These are phyloP conservation scores for Tremellales sp. DNA, from an alignment of 1,284 basidiomycete species.

Conservation along the genomic window DNA sequence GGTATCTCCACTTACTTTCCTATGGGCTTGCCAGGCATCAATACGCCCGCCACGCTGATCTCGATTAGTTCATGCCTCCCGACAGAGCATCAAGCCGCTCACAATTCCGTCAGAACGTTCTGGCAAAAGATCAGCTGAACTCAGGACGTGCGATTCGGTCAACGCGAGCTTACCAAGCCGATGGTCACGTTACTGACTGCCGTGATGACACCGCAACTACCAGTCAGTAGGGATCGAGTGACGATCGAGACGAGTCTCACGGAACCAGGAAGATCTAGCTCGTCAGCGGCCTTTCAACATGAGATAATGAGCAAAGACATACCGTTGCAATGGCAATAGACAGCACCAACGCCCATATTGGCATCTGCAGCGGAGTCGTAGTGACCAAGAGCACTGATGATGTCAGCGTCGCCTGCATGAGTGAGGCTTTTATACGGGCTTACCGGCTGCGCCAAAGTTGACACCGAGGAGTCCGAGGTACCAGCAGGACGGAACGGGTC, in stretches of 20 bases:
- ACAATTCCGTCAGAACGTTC: conserved; percentile 53
- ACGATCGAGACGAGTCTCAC: conserved; percentile 15
- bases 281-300: conserved; percentile 4
- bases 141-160: not conserved
- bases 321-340: conserved; percentile 50
- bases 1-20: conserved; percentile 44
- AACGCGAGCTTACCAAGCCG: conserved; percentile 43
- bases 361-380: conserved; percentile 51
- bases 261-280: conserved; percentile 41
- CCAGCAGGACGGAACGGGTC: conserved; percentile 44
- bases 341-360: conserved; percentile 51
- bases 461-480: conserved; percentile 39
- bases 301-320: no score
- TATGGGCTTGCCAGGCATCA: conserved; percentile 54
- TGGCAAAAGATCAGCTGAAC: conserved; percentile 4
- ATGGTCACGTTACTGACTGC: conserved; percentile 53
- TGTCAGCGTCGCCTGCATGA: conserved; percentile 1
- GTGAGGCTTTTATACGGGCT: conserved; percentile 1
- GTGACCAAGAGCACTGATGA: conserved; percentile 47
- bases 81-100: no score
- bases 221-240: conserved; percentile 30
- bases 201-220: conserved; percentile 51
- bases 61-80: no score
- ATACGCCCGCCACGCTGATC: conserved; percentile 48
- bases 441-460: conserved; percentile 42